phyloP scores from a whole-genome alignment of 2,329 filamentous ascomycete genomes.

The Nannizzia gypsea region DNA sequence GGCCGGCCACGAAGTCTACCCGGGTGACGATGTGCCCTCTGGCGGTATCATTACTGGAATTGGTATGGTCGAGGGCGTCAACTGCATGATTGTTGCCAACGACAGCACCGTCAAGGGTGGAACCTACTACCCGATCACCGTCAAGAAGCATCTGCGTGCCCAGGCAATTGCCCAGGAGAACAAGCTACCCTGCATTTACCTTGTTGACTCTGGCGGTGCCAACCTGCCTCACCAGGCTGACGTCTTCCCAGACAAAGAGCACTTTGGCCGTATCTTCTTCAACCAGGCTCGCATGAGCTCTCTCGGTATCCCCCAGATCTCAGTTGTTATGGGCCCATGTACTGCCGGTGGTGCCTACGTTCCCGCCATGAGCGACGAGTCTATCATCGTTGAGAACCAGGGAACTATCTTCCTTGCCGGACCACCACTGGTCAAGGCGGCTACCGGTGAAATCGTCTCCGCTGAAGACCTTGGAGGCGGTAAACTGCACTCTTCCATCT shows the following conservation, averaged over 20 bases:
- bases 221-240: slow-evolving; percentile 92
- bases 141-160: slow-evolving; percentile 91
- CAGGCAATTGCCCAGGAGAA: slow-evolving; percentile 88
- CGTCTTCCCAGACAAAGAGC: slow-evolving; percentile 87
- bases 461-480: slow-evolving; percentile 87
- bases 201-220: slow-evolving; percentile 90
- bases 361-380: slow-evolving; percentile 94
- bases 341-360: slow-evolving; percentile 94
- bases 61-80: slow-evolving; percentile 78
- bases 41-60: slow-evolving; percentile 89
- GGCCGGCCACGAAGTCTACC: slow-evolving; percentile 75
- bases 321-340: slow-evolving; percentile 94
- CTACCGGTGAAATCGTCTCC: slow-evolving; percentile 82
- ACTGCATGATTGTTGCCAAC: slow-evolving; percentile 87
- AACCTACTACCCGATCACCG: slow-evolving; percentile 92
- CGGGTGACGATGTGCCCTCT: slow-evolving; percentile 73
- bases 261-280: slow-evolving; percentile 96
- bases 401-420: slow-evolving; percentile 97
- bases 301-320: slow-evolving; percentile 79
- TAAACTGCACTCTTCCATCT: slow-evolving; percentile 76
- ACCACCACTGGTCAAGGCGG: slow-evolving; percentile 87
- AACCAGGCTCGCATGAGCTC: slow-evolving; percentile 93
- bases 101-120: slow-evolving; percentile 96
- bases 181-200: slow-evolving; percentile 71
- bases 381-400: slow-evolving; percentile 88